A percentile compares a stretch with the other conserved stretches of the same genome.
phyloP scores from a whole-genome alignment of 495 filamentous ascomycete species.

The Cryomyces minteri region DNA sequence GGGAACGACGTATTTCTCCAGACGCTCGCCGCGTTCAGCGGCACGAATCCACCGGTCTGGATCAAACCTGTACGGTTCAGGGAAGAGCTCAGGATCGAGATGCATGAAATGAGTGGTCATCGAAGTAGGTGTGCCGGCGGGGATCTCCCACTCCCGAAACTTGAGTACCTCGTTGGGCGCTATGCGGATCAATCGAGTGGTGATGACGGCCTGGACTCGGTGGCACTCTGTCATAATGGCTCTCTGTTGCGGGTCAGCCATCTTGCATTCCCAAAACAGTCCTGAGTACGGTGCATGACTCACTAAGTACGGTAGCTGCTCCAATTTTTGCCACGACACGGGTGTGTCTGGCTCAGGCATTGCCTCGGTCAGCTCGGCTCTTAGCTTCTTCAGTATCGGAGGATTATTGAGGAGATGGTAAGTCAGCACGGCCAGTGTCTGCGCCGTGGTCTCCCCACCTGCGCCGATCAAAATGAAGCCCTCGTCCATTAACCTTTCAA shows the following conservation, averaged over 20 bases:
- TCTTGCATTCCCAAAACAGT: slow-evolving; percentile 6
- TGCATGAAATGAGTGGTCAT: neutral
- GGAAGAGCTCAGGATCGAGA: slow-evolving; percentile 2
- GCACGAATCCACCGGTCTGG: slow-evolving; percentile 2
- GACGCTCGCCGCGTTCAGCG: neutral
- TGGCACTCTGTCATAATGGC: no score
- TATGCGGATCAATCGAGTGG: slow-evolving; percentile 7
- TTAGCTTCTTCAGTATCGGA: slow-evolving; percentile 6
- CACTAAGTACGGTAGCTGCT: slow-evolving; percentile 19
- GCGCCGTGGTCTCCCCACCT: slow-evolving; percentile 21
- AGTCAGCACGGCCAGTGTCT: slow-evolving; percentile 12
- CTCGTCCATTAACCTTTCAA: slow-evolving; percentile 17
- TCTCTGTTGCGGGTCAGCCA: neutral
- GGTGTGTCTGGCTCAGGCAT: slow-evolving; percentile 1
- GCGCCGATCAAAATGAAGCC: slow-evolving; percentile 18
- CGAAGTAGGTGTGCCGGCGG: slow-evolving; percentile 3
- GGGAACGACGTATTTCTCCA: slow-evolving; percentile 8
- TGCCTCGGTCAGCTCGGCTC: slow-evolving; percentile 17
- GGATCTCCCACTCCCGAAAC: slow-evolving; percentile 7
- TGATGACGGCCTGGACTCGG: neutral
- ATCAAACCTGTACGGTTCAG: slow-evolving; percentile 1
- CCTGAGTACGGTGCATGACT: slow-evolving; percentile 1
- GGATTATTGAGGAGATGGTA: slow-evolving; percentile 16
- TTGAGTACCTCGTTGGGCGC: slow-evolving; percentile 7
- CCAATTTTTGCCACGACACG: slow-evolving; percentile 9